Evolutionary conservation across 1,284 basidiomycete genomes (phyloP), one percentile per base, ranked within the genome.

Genomic region (Trichosporon sp.): DNA sequence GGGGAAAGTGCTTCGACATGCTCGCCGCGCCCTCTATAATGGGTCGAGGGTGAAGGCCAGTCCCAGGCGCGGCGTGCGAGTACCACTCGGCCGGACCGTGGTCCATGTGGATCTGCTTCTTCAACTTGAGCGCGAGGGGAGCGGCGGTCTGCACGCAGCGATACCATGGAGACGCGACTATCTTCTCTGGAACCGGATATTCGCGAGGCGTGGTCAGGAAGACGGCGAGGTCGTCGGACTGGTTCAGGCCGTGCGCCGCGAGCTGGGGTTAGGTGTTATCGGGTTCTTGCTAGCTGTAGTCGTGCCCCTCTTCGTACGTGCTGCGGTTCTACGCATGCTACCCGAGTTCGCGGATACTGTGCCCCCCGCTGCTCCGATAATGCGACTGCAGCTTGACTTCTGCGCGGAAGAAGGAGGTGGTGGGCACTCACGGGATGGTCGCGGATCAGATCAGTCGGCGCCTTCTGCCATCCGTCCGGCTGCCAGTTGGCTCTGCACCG

Each of bases 131-230:
- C 0, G 81, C 81, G 0, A 83, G 81, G 2, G 86, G 86, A 0
- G 80, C 68, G 0, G 84, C 80, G 0, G 87, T 87, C 72, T 87
- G 84, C n/a, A 87, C 78, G 71, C 87, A 87, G 14, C 87, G 84
- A 73, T 86, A 87, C 74, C 86, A 86, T 0, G 83, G 81, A 21
- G 76, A 78, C 11, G 76, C 77, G 70, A 82, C 80, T 35, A 84
- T 75, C 46, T 78, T 70, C 66, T 82, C 78, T 0, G 84, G 84
- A 0, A 75, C 74, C 0, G 83, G 83, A 69, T 76, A 70, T 66
- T 78, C 73, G 4, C 76, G 76, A 7, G 76, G 74, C 32, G 70
- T 46, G 1, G 78, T 77, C 26, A 81, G 75, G 77, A 80, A 83
- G 14, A 56, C 8, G 10, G 76, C 76, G 32, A 85, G 77, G 65